Percentiles rank a stretch among this genome's conserved stretches.
Evolutionary conservation across 257 asterid genomes (phyloP).

Genomic region (Echium plantagineum): DNA sequence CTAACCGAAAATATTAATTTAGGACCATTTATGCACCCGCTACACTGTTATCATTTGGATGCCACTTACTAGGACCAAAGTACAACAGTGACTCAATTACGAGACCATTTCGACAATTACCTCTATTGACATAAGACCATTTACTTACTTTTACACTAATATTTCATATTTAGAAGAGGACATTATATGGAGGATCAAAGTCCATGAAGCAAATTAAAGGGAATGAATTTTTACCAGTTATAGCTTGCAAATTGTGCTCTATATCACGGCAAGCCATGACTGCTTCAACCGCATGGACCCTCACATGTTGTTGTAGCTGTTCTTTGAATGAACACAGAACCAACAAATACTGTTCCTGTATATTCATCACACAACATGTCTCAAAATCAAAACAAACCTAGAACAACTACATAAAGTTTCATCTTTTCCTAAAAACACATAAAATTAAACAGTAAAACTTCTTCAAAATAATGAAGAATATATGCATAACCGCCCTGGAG

Average conservation of each 20-base stretch:
- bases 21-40: too few relatives aligned
- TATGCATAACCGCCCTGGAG: too few relatives aligned
- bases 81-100: too few relatives aligned
- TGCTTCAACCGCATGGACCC: conserved; percentile 96
- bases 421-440: not conserved
- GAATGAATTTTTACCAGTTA: conserved; percentile 45
- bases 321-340: conserved; percentile 87
- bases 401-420: not conserved
- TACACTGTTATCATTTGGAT: too few relatives aligned
- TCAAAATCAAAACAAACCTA: not conserved
- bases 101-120: too few relatives aligned
- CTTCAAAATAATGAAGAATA: too few relatives aligned
- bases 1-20: too few relatives aligned
- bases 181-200: too few relatives aligned
- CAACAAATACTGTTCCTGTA: conserved; percentile 76
- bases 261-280: conserved; percentile 98
- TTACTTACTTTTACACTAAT: too few relatives aligned
- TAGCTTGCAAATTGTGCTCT: conserved; percentile 69
- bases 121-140: too few relatives aligned
- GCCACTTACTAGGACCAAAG: too few relatives aligned
- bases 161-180: not conserved
- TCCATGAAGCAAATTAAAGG: not conserved
- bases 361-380: not conserved
- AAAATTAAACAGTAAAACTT: too few relatives aligned
- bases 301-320: conserved; percentile 95